Evolutionary conservation across 768 basidiomycete genomes (phyloP).

Genomic region (Sistotremastrum niveocremeum): DNA sequence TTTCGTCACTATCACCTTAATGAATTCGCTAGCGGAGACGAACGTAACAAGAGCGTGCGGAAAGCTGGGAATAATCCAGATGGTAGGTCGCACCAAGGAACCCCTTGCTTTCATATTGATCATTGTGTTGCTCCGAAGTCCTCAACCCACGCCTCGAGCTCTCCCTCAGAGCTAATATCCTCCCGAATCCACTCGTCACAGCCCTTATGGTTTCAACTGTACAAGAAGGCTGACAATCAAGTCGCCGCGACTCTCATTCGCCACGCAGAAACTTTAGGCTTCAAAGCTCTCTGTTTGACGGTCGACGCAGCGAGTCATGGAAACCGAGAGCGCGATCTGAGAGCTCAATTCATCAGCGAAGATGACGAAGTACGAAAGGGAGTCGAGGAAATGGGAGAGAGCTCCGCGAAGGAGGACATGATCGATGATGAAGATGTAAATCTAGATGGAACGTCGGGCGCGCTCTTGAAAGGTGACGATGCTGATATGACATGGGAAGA

Average conservation of each 20-base stretch:
- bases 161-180: slow-evolving; percentile 48
- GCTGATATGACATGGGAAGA: slow-evolving; percentile 67
- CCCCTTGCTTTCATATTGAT: too few relatives aligned
- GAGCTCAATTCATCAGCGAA: slow-evolving; percentile 32
- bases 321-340: slow-evolving; percentile 66
- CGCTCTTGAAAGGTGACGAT: slow-evolving; percentile 51
- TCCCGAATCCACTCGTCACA: slow-evolving; percentile 41
- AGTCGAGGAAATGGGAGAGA: slow-evolving; percentile 29
- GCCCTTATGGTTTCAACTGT: slow-evolving; percentile 70
- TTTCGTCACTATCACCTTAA: background rate
- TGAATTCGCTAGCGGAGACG: slow-evolving; percentile 43
- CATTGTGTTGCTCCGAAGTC: too few relatives aligned
- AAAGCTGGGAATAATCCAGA: slow-evolving; percentile 61
- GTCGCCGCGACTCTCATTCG: slow-evolving; percentile 57
- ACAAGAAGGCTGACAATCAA: slow-evolving; percentile 61
- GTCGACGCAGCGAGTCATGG: slow-evolving; percentile 77
- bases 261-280: slow-evolving; percentile 59
- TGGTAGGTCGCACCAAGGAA: slow-evolving; percentile 27
- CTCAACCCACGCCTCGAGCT: slow-evolving; percentile 63
- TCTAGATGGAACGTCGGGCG: slow-evolving; percentile 55
- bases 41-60: slow-evolving; percentile 68
- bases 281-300: slow-evolving; percentile 82
- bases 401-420: slow-evolving; percentile 12
- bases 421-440: slow-evolving; percentile 23
- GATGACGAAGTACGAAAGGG: slow-evolving; percentile 10